These are phyloP conservation scores for Gossypium herbaceum DNA, from an alignment of 345 rosid genomes.

Conservation along the genomic window DNA sequence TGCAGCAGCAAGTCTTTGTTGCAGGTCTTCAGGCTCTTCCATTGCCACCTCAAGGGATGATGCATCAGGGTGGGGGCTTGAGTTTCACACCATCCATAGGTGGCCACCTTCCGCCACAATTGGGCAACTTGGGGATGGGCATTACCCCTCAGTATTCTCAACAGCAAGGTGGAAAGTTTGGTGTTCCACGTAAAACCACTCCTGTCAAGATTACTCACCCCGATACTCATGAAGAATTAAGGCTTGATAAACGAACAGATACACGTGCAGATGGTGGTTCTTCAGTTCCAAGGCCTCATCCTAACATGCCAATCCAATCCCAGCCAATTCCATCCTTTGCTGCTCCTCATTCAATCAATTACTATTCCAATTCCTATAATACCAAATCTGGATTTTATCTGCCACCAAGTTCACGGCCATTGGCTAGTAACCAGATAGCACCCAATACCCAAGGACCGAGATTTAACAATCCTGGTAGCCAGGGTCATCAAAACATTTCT, in stretches of 20 bases:
- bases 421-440: constrained; percentile 50
- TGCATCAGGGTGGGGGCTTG: constrained; percentile 81
- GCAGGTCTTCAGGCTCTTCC: constrained; percentile 69
- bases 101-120: constrained; percentile 54
- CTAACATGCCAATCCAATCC: constrained; percentile 56
- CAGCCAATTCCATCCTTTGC: constrained; percentile 57
- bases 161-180: constrained; percentile 72
- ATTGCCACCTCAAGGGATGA: constrained; percentile 72
- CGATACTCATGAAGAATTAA: constrained; percentile 87
- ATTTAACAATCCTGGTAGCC: constrained; percentile 46
- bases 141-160: constrained; percentile 56
- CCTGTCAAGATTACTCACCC: constrained; percentile 88
- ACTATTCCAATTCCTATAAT: constrained; percentile 34
- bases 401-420: constrained; percentile 44
- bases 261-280: constrained; percentile 49
- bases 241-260: constrained; percentile 72
- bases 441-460: constrained; percentile 61
- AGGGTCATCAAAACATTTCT: constrained; percentile 57
- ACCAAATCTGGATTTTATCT: constrained; percentile 47
- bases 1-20: constrained; percentile 68
- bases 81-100: constrained; percentile 60
- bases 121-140: constrained; percentile 67
- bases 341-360: constrained; percentile 45
- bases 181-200: constrained; percentile 53
- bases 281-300: constrained; percentile 53